Base-by-base conservation (phyloP, 495 filamentous ascomycete genomes). In the Sabuloglossum arenarium region DNA sequence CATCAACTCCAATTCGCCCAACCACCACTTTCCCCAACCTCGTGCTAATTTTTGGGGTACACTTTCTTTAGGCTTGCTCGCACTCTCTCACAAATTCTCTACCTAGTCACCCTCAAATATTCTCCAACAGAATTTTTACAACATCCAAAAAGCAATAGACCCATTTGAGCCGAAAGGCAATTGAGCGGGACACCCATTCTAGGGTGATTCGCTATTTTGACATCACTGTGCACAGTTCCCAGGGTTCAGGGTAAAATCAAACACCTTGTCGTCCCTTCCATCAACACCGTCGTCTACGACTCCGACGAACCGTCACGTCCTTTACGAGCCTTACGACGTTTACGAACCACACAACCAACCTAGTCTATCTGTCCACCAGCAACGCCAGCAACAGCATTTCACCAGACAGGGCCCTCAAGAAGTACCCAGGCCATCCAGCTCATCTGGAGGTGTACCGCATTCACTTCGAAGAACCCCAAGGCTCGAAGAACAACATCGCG, bases 271-370 rank as follows among this genome's bases (percentile, higher is more conserved):
- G 6, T 47, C 24, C 45, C 45, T 47, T 47, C 45, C 45, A 47
- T 24, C 45, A 3, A 2, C 45, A 23, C 45, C 45, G 19, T 47
- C 45, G 19, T 47, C 45, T 47, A 47, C 45, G 45, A 47, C 45
- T 24, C 45, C 45, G 2, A 47, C 51, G 51, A 56, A 56, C 25
- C n/a, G 16, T 53, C 56, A 53, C 25, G 37, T 49, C 39, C 66
- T 67, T 77, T 61, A 81, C 78, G 79, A 81, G 68, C 67, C 69
- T 67, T 67, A 81, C 79, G 78, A 80, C 64, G 57, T 67, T 70
- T 55, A 79, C 77, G 75, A 78, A 53, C 66, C 69, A 46, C 67
- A 79, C 77, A 74, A 78, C 53, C 67, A 68, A 45, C 66, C 74
- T 63, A 75, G 74, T 68, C 74, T 71, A 59, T 69, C 67, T 60